Evolutionary conservation across 1,284 basidiomycete species (phyloP).

Genomic region (Ceratobasidium sp.): DNA sequence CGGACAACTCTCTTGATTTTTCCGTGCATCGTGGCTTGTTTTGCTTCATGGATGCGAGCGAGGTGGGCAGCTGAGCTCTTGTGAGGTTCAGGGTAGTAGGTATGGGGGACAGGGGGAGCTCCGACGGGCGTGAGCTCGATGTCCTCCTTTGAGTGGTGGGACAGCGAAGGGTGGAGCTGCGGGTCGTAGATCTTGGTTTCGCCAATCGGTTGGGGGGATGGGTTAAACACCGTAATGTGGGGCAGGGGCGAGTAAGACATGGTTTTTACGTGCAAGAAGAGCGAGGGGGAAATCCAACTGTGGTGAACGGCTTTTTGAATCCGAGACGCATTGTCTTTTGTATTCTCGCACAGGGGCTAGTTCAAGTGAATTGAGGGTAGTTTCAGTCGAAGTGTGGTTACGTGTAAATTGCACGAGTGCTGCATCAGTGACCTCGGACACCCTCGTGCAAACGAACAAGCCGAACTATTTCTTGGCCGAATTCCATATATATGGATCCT

Average conservation of each 20-base stretch:
- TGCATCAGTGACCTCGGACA: neutral
- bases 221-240: neutral
- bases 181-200: neutral
- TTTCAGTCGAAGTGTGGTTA: neutral
- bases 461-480: neutral
- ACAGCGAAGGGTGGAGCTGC: neutral
- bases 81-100: conserved; percentile 22
- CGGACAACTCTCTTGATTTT: neutral
- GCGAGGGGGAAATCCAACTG: neutral
- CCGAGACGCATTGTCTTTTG: neutral
- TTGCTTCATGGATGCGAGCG: neutral
- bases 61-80: conserved; percentile 22
- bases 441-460: neutral
- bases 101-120: neutral
- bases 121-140: conserved; percentile 22
- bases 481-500: conserved; percentile 1
- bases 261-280: neutral
- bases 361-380: neutral
- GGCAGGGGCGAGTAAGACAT: conserved; percentile 37
- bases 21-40: conserved; percentile 1
- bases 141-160: conserved; percentile 12
- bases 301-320: neutral
- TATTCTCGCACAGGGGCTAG: neutral
- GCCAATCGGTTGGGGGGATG: neutral
- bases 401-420: neutral